Conservation (phyloP, 1,139 yeast species). For the Scheffersomyces lignicola region DNA sequence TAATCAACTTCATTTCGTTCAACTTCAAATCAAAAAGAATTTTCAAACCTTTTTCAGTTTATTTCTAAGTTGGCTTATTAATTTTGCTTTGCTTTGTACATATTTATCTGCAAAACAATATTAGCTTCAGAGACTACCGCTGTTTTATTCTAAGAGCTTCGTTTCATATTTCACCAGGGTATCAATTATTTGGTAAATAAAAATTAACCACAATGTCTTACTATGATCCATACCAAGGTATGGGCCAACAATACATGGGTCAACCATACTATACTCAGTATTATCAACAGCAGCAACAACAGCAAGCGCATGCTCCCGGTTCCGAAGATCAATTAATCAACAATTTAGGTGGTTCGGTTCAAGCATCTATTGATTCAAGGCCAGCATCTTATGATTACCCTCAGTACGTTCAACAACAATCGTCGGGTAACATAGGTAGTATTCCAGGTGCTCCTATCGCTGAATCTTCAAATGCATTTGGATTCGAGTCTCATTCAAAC, state of each 20-base stretch:
- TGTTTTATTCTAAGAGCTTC: too few species aligned
- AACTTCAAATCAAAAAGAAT: too few species aligned
- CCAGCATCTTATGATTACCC: constrained; percentile 13
- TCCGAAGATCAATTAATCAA: constrained; percentile 8
- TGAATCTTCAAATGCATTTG: constrained; percentile 11
- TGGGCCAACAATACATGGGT: constrained; percentile 39
- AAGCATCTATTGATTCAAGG: constrained; percentile 15
- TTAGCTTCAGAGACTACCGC: too few species aligned
- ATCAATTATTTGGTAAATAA: not conserved
- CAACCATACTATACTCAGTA: constrained; percentile 38
- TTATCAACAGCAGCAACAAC: constrained; percentile 19
- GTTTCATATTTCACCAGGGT: not conserved
- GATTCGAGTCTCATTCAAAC: constrained; percentile 14
- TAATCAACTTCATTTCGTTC: too few species aligned
- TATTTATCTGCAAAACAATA: too few species aligned
- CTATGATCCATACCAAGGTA: constrained; percentile 46
- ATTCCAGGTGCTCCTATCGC: constrained; percentile 5
- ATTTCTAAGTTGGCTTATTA: too few species aligned
- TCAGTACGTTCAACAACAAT: constrained; percentile 4
- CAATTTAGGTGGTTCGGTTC: constrained; percentile 7
- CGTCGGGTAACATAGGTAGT: too few species aligned
- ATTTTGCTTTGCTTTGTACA: too few species aligned
- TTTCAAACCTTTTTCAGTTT: too few species aligned
- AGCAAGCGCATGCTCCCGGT: constrained; percentile 4
- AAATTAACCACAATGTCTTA: constrained; percentile 32